Conservation (phyloP, 805 yeast genomes). For the Schizosaccharomyces cryophilus region DNA sequence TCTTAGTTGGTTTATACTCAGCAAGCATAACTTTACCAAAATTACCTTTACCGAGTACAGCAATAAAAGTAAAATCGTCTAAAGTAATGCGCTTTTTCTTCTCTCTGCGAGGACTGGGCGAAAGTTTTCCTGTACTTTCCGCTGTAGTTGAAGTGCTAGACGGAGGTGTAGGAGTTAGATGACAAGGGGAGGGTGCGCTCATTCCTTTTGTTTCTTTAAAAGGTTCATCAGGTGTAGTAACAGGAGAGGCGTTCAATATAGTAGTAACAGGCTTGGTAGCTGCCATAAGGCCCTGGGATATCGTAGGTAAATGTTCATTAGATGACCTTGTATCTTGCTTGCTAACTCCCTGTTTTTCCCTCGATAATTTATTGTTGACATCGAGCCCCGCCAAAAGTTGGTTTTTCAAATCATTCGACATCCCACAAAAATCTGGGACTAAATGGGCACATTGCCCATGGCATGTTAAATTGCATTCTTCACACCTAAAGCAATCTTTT, state of each 20-base stretch:
- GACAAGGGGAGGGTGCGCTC: neutral
- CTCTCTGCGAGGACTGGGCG: neutral
- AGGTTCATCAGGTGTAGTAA: neutral
- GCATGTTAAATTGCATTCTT: constrained; percentile 72
- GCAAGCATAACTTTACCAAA: constrained; percentile 97
- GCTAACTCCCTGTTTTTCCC: neutral
- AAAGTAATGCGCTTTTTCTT: constrained; percentile 38
- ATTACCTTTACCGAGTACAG: constrained; percentile 92
- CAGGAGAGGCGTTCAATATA: neutral
- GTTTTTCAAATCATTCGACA: constrained; percentile 92
- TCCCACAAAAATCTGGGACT: constrained; percentile 96
- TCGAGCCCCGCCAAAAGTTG: constrained; percentile 47
- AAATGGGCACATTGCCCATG: constrained; percentile 78
- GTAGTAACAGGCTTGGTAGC: neutral
- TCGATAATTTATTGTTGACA: neutral
- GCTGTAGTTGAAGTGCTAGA: neutral
- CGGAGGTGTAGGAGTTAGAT: neutral
- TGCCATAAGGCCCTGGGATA: neutral
- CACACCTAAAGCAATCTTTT: constrained; percentile 16
- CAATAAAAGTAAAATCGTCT: constrained; percentile 81
- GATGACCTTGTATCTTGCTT: neutral
- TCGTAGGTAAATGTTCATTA: neutral
- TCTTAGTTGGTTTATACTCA: constrained; percentile 63
- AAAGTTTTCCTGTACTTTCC: neutral
- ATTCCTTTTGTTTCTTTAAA: neutral